These are phyloP conservation scores for Pestalotiopsis sp. DNA, from an alignment of 2,329 filamentous ascomycete species.

Conservation along the genomic window DNA sequence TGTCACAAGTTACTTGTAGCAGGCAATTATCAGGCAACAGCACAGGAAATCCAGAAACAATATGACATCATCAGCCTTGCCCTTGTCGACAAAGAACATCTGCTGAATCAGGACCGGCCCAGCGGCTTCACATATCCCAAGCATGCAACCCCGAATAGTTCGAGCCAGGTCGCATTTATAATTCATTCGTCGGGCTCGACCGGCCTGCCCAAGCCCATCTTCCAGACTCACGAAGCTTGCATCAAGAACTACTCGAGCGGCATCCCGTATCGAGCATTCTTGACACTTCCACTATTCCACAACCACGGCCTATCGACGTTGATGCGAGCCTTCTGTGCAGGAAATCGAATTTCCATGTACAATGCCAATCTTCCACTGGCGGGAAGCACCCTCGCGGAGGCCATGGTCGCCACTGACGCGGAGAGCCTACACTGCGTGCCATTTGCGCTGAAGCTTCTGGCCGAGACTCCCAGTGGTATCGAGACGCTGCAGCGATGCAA, in stretches of 20 bases:
- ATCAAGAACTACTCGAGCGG: not conserved
- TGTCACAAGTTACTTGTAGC: constrained; percentile 40
- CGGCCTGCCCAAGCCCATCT: constrained; percentile 46
- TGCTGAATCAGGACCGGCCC: constrained; percentile 17
- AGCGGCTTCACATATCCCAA: not conserved
- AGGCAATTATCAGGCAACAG: constrained; percentile 33
- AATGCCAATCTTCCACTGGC: constrained; percentile 42
- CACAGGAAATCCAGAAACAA: constrained; percentile 31
- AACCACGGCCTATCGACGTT: constrained; percentile 43
- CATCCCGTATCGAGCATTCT: constrained; percentile 37
- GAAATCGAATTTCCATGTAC: constrained; percentile 42
- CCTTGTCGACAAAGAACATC: constrained; percentile 20
- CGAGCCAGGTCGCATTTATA: constrained; percentile 38
- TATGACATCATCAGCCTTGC: constrained; percentile 23
- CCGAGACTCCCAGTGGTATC: constrained; percentile 37
- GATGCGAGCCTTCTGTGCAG: constrained; percentile 46
- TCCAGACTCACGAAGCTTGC: constrained; percentile 2
- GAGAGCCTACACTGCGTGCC: constrained; percentile 44
- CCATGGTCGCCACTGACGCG: constrained; percentile 37
- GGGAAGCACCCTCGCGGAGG: constrained; percentile 35
- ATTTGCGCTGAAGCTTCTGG: constrained; percentile 42
- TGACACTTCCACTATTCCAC: constrained; percentile 46
- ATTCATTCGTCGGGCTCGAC: constrained; percentile 53
- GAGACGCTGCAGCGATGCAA: constrained; percentile 37
- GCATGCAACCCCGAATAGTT: constrained; percentile 15